Base-by-base conservation (phyloP, 768 basidiomycete species). In the Pulveroboletus sp. region DNA sequence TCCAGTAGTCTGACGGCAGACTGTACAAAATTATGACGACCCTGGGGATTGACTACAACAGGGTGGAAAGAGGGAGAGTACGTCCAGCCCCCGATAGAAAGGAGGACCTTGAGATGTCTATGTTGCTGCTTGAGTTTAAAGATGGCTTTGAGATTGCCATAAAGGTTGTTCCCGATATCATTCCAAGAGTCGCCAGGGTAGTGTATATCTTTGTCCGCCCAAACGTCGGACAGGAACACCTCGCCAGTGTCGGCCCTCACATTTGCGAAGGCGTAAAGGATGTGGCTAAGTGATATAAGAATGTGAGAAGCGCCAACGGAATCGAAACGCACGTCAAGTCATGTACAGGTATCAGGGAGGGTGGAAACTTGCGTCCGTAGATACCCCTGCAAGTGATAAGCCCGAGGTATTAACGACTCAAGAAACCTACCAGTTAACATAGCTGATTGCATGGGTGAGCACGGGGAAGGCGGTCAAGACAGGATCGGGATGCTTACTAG, bases 201-300 rank as follows among this genome's bases (percentile, higher is more conserved):
- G 65, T 98, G 96, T 39, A 98, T 98, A 64, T 98, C 92, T 61
- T 94, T 82, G 73, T 99, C 96, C 0, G 93, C 86, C 95, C 95
- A 98, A 2, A 75, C 66, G 59, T 99, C 96, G 31, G 92, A 94
- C 45, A 98, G 69, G 60, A 80, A 71, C 17, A 97, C 94, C 62
- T 91, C 89, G 34, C 95, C 95, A 1, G 84, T 78, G 51, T 91
- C 89, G 17, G 84, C 71, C 57, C 79, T 82, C 58, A 98, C 68
- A 58, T 98, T 90, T 17, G 91, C 96, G 59, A 98, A 98, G 2
- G 93, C 90, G 63, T 94, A 93, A 30, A 93, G 81, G 58, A 95
- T 82, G 67, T 95, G 93, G 22, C 87, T 90, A 55, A 20, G 43
- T 24, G 29, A 34, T 50, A 37, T 41, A 38, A 62, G 42, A 55